A percentile compares a stretch with the other conserved stretches of the same genome.
phyloP scores from a whole-genome alignment of 257 asterid genomes.

The Solanum piurae region DNA sequence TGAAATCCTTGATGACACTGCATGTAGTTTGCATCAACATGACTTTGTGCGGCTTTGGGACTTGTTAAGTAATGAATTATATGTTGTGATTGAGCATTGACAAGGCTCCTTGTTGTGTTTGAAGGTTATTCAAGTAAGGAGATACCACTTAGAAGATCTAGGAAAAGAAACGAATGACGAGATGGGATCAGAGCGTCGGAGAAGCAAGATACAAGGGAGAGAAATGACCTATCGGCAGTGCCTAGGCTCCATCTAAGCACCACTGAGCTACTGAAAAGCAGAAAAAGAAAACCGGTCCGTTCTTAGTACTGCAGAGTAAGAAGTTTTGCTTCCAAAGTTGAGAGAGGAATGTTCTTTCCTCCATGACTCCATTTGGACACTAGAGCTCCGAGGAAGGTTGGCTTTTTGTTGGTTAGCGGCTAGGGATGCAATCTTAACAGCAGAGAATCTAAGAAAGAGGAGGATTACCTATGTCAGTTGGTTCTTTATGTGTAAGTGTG shows the following conservation, averaged over 20 bases:
- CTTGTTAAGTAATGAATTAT: neutral
- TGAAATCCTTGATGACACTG: neutral
- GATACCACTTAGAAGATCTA: neutral
- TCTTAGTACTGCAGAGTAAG: neutral
- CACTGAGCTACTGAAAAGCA: neutral
- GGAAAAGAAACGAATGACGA: neutral
- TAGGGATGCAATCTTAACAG: neutral
- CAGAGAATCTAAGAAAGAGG: neutral
- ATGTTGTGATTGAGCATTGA: neutral
- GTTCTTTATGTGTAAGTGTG: neutral
- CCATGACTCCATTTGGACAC: neutral
- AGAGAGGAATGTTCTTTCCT: neutral
- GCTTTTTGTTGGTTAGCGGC: neutral
- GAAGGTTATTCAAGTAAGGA: neutral
- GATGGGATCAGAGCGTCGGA: neutral
- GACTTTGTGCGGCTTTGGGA: neutral
- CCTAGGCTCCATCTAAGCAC: neutral
- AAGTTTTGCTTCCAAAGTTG: neutral
- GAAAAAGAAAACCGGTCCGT: neutral
- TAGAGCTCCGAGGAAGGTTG: neutral
- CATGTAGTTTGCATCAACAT: neutral
- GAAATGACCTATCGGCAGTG: neutral
- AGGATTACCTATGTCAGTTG: neutral
- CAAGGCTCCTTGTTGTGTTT: neutral
- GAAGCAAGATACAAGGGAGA: neutral